phyloP scores from a whole-genome alignment of 148 eudicot genomes.

The Vaccinium corymbosum region DNA sequence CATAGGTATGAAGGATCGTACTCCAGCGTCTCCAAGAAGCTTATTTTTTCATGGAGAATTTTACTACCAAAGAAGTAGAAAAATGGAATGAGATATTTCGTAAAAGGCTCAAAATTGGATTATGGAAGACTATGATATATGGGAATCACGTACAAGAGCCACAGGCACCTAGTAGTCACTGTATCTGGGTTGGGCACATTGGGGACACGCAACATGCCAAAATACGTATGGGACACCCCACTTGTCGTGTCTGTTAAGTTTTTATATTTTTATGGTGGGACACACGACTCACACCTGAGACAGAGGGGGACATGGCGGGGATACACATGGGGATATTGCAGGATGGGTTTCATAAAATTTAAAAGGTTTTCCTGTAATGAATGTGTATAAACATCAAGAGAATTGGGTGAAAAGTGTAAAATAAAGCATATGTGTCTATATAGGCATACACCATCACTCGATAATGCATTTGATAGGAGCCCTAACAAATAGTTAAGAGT shows the following conservation, averaged over 20 bases:
- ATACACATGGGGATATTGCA: neutral
- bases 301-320: neutral
- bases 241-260: too few species aligned
- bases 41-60: neutral
- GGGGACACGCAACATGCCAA: neutral
- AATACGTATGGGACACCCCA: neutral
- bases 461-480: neutral
- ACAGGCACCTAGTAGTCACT: neutral
- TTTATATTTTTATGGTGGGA: neutral
- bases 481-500: neutral
- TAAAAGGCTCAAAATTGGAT: neutral
- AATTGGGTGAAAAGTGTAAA: neutral
- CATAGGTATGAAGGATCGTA: neutral
- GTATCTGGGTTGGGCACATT: neutral
- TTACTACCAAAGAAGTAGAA: neutral
- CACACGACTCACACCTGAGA: too few species aligned
- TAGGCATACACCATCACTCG: neutral
- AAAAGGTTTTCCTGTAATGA: neutral
- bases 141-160: neutral
- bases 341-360: neutral
- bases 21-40: neutral
- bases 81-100: neutral
- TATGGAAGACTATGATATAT: neutral
- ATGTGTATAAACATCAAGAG: neutral
- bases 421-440: neutral